phyloP scores from a whole-genome alignment of 768 basidiomycete species.

The Mycena vulgaris region DNA sequence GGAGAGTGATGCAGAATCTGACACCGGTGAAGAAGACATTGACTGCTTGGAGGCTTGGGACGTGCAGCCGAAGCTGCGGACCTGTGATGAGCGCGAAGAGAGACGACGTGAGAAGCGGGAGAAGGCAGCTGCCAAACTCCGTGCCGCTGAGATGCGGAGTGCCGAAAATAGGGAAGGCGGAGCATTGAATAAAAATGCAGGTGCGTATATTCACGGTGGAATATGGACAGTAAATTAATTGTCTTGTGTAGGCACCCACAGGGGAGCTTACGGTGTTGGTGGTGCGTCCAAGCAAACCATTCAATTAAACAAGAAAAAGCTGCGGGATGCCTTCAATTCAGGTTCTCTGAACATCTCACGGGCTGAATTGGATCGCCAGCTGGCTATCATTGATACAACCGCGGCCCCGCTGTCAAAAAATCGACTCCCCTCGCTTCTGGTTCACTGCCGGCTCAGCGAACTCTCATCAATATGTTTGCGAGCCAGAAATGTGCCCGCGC shows the following conservation, averaged over 20 bases:
- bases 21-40: neutral
- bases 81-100: constrained; percentile 11
- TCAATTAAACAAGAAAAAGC: constrained; percentile 9
- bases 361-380: neutral
- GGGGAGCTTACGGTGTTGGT: neutral
- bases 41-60: neutral
- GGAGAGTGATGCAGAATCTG: neutral
- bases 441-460: no score
- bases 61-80: neutral
- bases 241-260: neutral
- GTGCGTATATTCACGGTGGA: neutral
- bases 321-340: neutral
- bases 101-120: neutral
- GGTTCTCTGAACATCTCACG: neutral
- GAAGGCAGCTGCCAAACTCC: constrained; percentile 1
- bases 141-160: constrained; percentile 3
- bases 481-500: no score
- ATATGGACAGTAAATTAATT: neutral
- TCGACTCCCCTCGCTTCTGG: no score
- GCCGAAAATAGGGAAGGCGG: constrained; percentile 1
- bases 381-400: neutral
- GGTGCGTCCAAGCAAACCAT: neutral
- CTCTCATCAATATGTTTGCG: no score
- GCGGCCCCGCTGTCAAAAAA: no score
- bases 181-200: constrained; percentile 1